These are phyloP conservation scores for Phalaenopsis hybrid DNA, from an alignment of 116 monocot genomes.

Conservation along the genomic window DNA sequence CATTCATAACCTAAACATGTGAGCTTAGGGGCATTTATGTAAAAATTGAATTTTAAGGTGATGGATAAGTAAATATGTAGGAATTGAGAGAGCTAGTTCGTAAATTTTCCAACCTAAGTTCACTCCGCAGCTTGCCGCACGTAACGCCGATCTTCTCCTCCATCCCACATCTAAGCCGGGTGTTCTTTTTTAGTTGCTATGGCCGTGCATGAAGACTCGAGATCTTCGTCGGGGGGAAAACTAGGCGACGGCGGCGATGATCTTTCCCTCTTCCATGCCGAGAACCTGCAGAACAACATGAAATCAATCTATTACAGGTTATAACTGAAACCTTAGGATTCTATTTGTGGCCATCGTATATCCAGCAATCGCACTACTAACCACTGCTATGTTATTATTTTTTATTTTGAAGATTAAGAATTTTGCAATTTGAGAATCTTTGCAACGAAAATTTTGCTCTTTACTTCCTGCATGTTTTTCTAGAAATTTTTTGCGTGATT, in stretches of 20 bases:
- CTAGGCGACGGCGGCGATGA: constrained; percentile 29
- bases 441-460: not conserved
- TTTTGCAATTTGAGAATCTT: not conserved
- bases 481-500: not conserved
- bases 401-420: not conserved
- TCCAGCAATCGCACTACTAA: not conserved
- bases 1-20: too few species aligned
- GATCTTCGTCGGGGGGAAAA: constrained; percentile 17
- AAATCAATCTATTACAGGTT: constrained; percentile 70
- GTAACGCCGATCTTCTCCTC: not conserved
- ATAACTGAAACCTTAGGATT: not conserved
- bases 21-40: too few species aligned
- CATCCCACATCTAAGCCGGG: not conserved
- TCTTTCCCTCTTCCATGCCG: constrained; percentile 47
- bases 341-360: not conserved
- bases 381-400: not conserved
- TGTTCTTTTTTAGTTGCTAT: constrained; percentile 4
- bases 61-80: too few species aligned
- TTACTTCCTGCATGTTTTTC: not conserved
- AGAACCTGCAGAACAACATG: constrained; percentile 66
- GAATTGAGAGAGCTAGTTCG: too few species aligned
- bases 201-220: constrained; percentile 17
- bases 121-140: not conserved
- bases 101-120: too few species aligned
- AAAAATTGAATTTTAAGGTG: too few species aligned